These are phyloP conservation scores for Fusarium sp. DNA, from an alignment of 2,329 filamentous ascomycete genomes.

Conservation along the genomic window DNA sequence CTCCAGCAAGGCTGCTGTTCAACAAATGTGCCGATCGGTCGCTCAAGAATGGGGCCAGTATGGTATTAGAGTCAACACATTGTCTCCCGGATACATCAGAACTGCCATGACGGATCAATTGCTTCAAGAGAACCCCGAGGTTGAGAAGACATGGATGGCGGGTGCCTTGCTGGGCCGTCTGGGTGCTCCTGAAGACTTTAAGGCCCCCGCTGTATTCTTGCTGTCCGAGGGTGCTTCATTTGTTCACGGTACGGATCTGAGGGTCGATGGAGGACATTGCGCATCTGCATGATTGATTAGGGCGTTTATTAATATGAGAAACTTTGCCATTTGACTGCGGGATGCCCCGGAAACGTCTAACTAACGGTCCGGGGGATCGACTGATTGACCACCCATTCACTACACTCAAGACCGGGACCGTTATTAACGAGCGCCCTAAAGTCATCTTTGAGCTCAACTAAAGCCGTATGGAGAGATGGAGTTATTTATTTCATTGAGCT, in stretches of 20 bases:
- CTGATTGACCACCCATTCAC: not conserved
- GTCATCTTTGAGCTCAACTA: not conserved
- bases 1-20: conserved; percentile 70
- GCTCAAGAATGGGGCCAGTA: conserved; percentile 72
- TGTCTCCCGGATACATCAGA: conserved; percentile 69
- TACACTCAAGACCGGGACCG: not conserved
- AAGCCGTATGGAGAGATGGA: not conserved
- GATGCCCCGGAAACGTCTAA: not conserved
- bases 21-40: conserved; percentile 69
- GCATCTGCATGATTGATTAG: conserved; percentile 47
- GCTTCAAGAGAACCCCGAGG: conserved; percentile 58
- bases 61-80: conserved; percentile 73
- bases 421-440: not conserved
- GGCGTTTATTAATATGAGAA: not conserved
- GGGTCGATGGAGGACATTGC: conserved; percentile 69
- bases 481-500: not conserved
- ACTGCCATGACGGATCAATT: conserved; percentile 62
- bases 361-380: not conserved
- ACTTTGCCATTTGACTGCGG: not conserved
- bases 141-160: conserved; percentile 65
- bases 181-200: conserved; percentile 67
- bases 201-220: conserved; percentile 67
- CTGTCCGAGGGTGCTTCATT: conserved; percentile 67
- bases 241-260: conserved; percentile 67
- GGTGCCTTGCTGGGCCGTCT: conserved; percentile 65